Conservation (phyloP, 768 basidiomycete species). For the Pleurotus salmoneostramineus region DNA sequence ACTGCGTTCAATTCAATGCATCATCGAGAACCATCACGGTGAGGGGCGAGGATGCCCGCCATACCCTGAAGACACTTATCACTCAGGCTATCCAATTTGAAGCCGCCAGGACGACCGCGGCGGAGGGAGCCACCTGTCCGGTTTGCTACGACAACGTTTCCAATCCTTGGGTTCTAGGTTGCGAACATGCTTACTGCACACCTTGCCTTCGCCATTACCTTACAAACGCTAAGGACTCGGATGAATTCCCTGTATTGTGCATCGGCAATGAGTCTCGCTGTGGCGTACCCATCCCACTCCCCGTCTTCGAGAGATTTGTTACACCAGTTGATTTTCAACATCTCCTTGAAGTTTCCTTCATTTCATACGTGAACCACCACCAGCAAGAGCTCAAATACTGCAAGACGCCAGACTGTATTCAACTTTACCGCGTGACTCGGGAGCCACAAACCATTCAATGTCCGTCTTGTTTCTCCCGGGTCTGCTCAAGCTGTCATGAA, state of each 20-base stretch:
- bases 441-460: slow-evolving; percentile 1
- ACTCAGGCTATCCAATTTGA: slow-evolving; percentile 24
- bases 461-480: slow-evolving; percentile 32
- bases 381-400: slow-evolving; percentile 61
- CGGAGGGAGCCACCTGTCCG: slow-evolving; percentile 32
- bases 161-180: slow-evolving; percentile 37
- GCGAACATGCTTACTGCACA: slow-evolving; percentile 48
- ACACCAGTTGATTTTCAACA: slow-evolving; percentile 43
- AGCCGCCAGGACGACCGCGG: too few relatives aligned
- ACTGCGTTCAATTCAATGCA: slow-evolving; percentile 45
- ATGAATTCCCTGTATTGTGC: slow-evolving; percentile 60
- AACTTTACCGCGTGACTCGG: slow-evolving; percentile 46
- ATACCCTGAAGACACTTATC: slow-evolving; percentile 40
- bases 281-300: slow-evolving; percentile 46
- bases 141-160: slow-evolving; percentile 47
- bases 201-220: slow-evolving; percentile 46
- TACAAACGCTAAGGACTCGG: slow-evolving; percentile 30
- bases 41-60: slow-evolving; percentile 52
- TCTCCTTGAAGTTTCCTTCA: slow-evolving; percentile 54
- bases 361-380: slow-evolving; percentile 48
- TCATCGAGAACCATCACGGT: slow-evolving; percentile 35
- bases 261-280: slow-evolving; percentile 59
- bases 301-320: slow-evolving; percentile 47
- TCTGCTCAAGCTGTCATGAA: slow-evolving; percentile 43
- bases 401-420: slow-evolving; percentile 68